phyloP scores from a whole-genome alignment of 208 protist species.

The Histomonas meleagridis region DNA sequence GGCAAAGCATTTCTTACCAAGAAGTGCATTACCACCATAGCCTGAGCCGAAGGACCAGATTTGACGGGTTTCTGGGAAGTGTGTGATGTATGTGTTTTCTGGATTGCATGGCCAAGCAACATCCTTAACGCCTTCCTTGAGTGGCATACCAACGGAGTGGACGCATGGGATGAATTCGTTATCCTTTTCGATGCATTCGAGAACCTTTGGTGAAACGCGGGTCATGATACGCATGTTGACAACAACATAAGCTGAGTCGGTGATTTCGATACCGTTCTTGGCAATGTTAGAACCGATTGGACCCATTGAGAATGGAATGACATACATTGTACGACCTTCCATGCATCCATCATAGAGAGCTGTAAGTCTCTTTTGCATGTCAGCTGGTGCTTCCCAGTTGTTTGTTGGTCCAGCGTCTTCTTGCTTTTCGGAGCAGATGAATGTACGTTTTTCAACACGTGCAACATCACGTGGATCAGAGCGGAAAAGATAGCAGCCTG shows the following conservation, averaged over 20 bases:
- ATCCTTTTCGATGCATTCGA: constrained; percentile 26
- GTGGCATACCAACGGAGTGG: constrained; percentile 46
- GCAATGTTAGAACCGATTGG: constrained; percentile 36
- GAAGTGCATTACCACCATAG: constrained; percentile 66
- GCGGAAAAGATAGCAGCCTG: constrained; percentile 47
- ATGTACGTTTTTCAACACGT: constrained; percentile 47
- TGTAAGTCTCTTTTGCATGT: neutral
- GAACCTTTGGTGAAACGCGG: constrained; percentile 35
- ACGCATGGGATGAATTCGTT: constrained; percentile 41
- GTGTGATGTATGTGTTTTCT: constrained; percentile 47
- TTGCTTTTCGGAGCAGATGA: neutral
- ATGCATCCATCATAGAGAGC: no score
- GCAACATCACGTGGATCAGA: constrained; percentile 50
- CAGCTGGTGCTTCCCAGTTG: neutral
- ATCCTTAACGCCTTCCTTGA: constrained; percentile 38
- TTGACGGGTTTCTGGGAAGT: constrained; percentile 55
- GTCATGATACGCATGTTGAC: constrained; percentile 53
- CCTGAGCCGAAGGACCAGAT: constrained; percentile 59
- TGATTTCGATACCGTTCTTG: neutral
- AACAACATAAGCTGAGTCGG: neutral
- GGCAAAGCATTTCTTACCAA: constrained; percentile 68
- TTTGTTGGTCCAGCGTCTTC: no score
- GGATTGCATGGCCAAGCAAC: constrained; percentile 44
- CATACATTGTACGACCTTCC: no score
- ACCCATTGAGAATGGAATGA: constrained; percentile 45